A percentile compares a stretch with the other conserved stretches of the same genome.
phyloP scores from a whole-genome alignment of 2,329 filamentous ascomycete species.

The Hypoxylon rubiginosum region DNA sequence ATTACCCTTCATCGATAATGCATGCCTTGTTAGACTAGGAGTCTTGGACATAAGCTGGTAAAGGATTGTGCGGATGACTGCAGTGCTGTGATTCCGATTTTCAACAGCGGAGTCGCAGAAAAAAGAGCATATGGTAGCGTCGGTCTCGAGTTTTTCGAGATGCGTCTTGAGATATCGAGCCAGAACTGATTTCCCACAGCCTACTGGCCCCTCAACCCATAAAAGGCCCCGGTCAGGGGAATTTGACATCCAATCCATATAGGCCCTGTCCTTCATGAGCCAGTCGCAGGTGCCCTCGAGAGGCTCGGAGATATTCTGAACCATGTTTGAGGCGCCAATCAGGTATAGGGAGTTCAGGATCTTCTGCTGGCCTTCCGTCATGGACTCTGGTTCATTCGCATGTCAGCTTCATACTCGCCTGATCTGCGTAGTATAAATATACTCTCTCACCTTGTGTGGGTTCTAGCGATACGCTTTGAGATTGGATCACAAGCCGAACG shows the following conservation, averaged over 20 bases:
- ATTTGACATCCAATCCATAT: neutral
- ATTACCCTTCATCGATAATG: neutral
- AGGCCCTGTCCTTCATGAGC: neutral
- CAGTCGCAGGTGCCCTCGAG: neutral
- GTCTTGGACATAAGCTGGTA: slow-evolving; percentile 1
- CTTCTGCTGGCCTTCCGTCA: slow-evolving; percentile 3
- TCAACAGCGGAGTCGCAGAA: neutral
- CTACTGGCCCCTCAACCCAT: slow-evolving; percentile 2
- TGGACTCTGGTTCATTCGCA: neutral
- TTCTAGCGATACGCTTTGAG: neutral
- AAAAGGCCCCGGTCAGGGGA: neutral
- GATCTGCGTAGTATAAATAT: neutral
- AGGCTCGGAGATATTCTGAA: slow-evolving; percentile 4
- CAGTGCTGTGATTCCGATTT: neutral
- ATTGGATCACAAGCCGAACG: neutral
- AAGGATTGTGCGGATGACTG: slow-evolving; percentile 3
- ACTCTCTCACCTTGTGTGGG: neutral
- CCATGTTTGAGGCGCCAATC: neutral
- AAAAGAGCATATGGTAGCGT: slow-evolving; percentile 1
- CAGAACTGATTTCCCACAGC: slow-evolving; percentile 1
- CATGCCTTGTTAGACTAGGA: neutral
- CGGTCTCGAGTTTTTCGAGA: neutral
- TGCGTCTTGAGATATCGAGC: slow-evolving; percentile 4
- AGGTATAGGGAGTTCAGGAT: neutral
- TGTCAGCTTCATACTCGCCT: neutral